phyloP scores from a whole-genome alignment of 768 basidiomycete genomes.

The Mrakia gelida region DNA sequence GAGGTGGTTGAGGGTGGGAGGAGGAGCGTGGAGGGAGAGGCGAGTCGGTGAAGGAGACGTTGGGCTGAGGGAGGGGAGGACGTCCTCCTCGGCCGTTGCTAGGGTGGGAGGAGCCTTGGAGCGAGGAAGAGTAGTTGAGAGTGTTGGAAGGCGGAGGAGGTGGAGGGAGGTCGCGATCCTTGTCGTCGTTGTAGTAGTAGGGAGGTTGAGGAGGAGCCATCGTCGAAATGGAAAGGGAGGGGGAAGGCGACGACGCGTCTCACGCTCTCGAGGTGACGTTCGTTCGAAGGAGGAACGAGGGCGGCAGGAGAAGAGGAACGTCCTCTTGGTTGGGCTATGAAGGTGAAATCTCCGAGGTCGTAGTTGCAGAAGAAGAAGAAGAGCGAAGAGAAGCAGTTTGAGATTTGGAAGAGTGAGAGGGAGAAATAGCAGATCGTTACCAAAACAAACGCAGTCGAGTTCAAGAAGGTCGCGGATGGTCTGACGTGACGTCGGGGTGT shows the following conservation, averaged over 20 bases:
- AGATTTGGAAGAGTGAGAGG: slow-evolving; percentile 46
- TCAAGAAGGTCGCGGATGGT: too few relatives aligned
- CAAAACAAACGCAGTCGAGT: too few relatives aligned
- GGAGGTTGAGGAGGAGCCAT: too few relatives aligned
- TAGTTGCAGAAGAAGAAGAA: slow-evolving; percentile 85
- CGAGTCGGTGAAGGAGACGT: background rate
- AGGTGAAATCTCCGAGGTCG: slow-evolving; percentile 53
- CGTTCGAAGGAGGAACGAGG: too few relatives aligned
- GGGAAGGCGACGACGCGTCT: too few relatives aligned
- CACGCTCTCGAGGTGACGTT: too few relatives aligned
- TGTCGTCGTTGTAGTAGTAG: background rate
- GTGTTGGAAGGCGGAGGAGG: background rate
- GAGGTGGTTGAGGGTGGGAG: background rate
- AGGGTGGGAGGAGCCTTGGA: background rate
- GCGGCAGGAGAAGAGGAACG: too few relatives aligned
- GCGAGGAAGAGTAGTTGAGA: too few relatives aligned
- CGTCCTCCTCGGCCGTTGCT: background rate
- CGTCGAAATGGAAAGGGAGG: too few relatives aligned
- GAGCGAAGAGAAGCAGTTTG: slow-evolving; percentile 48
- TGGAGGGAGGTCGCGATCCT: background rate
- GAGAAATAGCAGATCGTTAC: too few relatives aligned
- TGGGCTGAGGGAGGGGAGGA: background rate
- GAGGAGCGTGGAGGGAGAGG: slow-evolving; percentile 5
- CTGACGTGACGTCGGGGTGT: too few relatives aligned
- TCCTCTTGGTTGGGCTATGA: slow-evolving; percentile 34